These are phyloP conservation scores for Aspergillus neotritici DNA, from an alignment of 2,329 filamentous ascomycete species.

Conservation along the genomic window DNA sequence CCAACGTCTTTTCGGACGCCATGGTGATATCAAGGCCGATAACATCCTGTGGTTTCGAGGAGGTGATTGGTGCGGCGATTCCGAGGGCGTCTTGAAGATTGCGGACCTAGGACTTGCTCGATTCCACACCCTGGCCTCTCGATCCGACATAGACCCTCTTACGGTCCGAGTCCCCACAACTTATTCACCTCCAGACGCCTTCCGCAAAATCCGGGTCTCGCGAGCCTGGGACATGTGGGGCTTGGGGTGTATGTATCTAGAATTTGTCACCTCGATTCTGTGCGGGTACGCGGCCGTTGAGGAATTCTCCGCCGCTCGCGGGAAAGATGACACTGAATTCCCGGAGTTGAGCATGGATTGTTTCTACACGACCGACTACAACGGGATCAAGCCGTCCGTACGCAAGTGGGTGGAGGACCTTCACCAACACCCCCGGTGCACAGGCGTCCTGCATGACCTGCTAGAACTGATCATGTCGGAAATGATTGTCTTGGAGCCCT, in stretches of 20 bases:
- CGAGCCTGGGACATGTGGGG: slow-evolving; percentile 25
- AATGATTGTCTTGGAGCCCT: slow-evolving; percentile 4
- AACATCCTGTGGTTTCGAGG: slow-evolving; percentile 31
- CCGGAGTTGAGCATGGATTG: background rate
- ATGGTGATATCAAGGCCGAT: slow-evolving; percentile 34
- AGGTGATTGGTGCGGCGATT: background rate
- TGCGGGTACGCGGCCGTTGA: slow-evolving; percentile 14
- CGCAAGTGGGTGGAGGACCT: slow-evolving; percentile 3
- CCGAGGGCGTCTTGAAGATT: slow-evolving; percentile 22
- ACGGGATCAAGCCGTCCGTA: slow-evolving; percentile 2
- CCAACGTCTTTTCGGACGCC: slow-evolving; percentile 23
- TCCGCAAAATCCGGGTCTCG: slow-evolving; percentile 15
- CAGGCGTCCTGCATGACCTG: slow-evolving; percentile 1
- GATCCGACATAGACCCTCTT: slow-evolving; percentile 20
- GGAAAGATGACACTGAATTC: background rate
- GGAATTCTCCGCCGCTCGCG: slow-evolving; percentile 3
- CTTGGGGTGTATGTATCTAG: slow-evolving; percentile 34
- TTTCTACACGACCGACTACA: slow-evolving; percentile 6
- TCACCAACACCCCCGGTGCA: background rate
- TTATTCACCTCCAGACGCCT: slow-evolving; percentile 37
- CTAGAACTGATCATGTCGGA: slow-evolving; percentile 7
- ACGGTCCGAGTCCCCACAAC: slow-evolving; percentile 21
- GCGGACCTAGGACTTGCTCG: slow-evolving; percentile 32
- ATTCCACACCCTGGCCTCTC: slow-evolving; percentile 29
- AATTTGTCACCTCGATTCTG: slow-evolving; percentile 35